These are phyloP conservation scores for Coemansia sp. DNA, from an alignment of 192 early-diverging fungal genomes.

Conservation along the genomic window DNA sequence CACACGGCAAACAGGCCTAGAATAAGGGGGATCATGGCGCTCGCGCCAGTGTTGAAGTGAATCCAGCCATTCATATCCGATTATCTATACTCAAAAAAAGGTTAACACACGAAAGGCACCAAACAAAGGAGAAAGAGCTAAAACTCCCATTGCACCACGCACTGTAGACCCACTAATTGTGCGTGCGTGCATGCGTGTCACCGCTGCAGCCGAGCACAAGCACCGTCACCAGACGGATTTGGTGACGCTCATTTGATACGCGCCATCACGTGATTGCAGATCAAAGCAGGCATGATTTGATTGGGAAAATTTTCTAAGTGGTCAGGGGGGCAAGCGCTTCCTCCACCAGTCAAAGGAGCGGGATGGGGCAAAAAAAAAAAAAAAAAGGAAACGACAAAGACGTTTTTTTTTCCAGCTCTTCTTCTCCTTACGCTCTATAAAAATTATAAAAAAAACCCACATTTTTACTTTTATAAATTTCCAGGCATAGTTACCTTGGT, in stretches of 20 bases:
- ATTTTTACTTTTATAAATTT: slow-evolving; percentile 19
- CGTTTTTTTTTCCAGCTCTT: neutral
- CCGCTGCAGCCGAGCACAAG: neutral
- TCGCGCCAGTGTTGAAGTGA: slow-evolving; percentile 12
- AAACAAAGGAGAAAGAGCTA: neutral
- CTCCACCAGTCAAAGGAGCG: neutral
- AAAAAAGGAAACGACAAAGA: neutral
- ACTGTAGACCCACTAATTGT: neutral
- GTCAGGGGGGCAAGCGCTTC: neutral
- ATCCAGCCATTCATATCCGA: slow-evolving; percentile 11
- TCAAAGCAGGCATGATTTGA: neutral
- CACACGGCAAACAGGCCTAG: slow-evolving; percentile 67
- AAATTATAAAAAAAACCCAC: slow-evolving; percentile 30
- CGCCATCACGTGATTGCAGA: slow-evolving; percentile 8
- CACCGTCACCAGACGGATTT: neutral
- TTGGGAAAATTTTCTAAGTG: neutral
- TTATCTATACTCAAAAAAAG: neutral
- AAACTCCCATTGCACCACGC: neutral
- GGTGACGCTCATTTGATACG: neutral
- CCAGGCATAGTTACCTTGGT: slow-evolving; percentile 48
- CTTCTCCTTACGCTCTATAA: slow-evolving; percentile 20
- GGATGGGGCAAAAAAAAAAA: neutral
- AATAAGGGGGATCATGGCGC: slow-evolving; percentile 39
- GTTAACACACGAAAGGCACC: neutral
- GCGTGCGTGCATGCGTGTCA: neutral